These are phyloP conservation scores for Orbilia brochopaga DNA, from an alignment of 2,329 filamentous ascomycete species.

Conservation along the genomic window DNA sequence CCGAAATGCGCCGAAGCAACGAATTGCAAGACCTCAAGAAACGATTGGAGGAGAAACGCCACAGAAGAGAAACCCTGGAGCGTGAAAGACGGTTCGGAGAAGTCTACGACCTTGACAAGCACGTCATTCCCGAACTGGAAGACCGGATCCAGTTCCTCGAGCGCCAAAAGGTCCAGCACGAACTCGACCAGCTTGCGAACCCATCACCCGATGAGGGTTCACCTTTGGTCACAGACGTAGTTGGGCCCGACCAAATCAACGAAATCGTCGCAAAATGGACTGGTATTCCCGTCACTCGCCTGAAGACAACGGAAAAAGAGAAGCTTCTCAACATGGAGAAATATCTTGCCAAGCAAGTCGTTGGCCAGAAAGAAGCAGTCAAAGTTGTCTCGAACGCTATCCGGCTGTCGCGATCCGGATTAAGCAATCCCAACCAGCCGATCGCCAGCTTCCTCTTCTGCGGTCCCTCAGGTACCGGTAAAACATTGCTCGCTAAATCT, in stretches of 20 bases:
- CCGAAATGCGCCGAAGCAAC: constrained; percentile 86
- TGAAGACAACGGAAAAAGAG: constrained; percentile 95
- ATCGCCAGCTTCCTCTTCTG: constrained; percentile 95
- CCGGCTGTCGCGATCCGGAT: constrained; percentile 88
- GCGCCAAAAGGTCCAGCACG: constrained; percentile 74
- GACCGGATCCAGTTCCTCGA: constrained; percentile 80
- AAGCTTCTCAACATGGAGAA: constrained; percentile 98
- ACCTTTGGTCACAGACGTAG: constrained; percentile 86
- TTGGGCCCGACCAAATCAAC: constrained; percentile 97
- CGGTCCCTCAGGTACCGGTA: constrained; percentile 96
- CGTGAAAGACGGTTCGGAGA: constrained; percentile 81
- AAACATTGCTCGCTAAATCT: constrained; percentile 95
- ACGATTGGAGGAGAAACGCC: constrained; percentile 88
- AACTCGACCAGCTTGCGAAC: constrained; percentile 65
- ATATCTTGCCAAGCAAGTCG: constrained; percentile 79
- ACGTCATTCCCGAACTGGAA: constrained; percentile 93
- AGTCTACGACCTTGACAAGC: constrained; percentile 94
- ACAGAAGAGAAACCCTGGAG: constrained; percentile 92
- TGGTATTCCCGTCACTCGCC: constrained; percentile 92
- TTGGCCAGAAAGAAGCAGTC: constrained; percentile 94
- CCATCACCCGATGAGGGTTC: constrained; percentile 61
- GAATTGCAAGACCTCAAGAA: constrained; percentile 93
- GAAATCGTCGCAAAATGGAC: constrained; percentile 97
- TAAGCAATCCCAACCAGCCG: constrained; percentile 93
- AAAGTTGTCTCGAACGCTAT: constrained; percentile 94